Evolutionary conservation across 352 stramenopile genomes (phyloP).

Genomic region (Pythium aphanidermatum): DNA sequence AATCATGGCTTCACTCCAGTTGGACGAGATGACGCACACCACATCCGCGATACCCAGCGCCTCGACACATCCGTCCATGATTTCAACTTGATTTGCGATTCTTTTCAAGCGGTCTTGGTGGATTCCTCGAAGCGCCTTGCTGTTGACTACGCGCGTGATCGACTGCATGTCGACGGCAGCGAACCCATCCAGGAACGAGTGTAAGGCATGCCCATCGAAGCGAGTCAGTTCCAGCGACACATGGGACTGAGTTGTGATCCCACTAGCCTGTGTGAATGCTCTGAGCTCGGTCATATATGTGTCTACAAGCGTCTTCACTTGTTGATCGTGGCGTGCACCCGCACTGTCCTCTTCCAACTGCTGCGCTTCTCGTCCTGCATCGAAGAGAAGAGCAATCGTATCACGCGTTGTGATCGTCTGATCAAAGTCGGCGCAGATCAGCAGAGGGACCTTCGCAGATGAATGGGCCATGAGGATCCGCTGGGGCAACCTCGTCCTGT

Average conservation of each 20-base stretch:
- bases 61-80: slow-evolving; percentile 28
- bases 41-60: slow-evolving; percentile 18
- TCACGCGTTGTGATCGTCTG: slow-evolving; percentile 57
- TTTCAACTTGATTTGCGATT: slow-evolving; percentile 8
- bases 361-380: slow-evolving; percentile 13
- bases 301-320: slow-evolving; percentile 26
- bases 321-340: slow-evolving; percentile 9
- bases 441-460: slow-evolving; percentile 8
- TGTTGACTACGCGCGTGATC: slow-evolving; percentile 33
- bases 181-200: slow-evolving; percentile 37
- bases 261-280: too few relatives aligned
- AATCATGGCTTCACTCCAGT: slow-evolving; percentile 58
- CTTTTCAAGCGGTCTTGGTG: slow-evolving; percentile 5
- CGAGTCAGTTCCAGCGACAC: too few relatives aligned
- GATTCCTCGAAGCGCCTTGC: slow-evolving; percentile 32
- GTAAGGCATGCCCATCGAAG: slow-evolving; percentile 34
- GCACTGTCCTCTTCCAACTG: background rate
- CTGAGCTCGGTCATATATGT: slow-evolving; percentile 30
- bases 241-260: too few relatives aligned
- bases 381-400: slow-evolving; percentile 53
- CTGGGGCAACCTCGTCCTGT: too few relatives aligned
- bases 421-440: slow-evolving; percentile 71
- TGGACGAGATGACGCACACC: slow-evolving; percentile 49
- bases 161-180: slow-evolving; percentile 38
- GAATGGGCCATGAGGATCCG: background rate